Evolutionary conservation across 2,329 filamentous ascomycete genomes (phyloP), one percentile per base, ranked within the genome.

Genomic region (Plenodomus tracheiphilus): DNA sequence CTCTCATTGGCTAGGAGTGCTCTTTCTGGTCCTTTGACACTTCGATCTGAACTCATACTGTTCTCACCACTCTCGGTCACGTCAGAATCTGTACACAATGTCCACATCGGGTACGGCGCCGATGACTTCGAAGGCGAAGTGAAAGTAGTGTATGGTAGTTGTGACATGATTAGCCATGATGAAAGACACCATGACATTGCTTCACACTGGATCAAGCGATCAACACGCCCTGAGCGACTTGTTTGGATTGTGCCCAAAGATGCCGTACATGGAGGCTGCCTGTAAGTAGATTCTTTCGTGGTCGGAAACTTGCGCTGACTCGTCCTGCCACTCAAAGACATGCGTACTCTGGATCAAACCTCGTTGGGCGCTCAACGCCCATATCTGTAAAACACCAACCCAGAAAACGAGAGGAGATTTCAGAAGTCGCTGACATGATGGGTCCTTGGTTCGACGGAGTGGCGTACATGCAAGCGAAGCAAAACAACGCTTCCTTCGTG

Each of bases 401-500:
- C 16, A 56, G 61, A 35, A 69, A 66, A 46, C 62, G 75, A 41
- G 71, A 74, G 43, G 62, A 69, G 13, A 72, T 75, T 4, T 70
- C 75, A 2, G 70, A 76, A 16, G 79, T 86, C 73, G 77, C 77
- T 45, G 78, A 81, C 42, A 73, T 74, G 2, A 81, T 74, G 62
- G 83, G 84, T 0, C 81, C 84, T 1, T 87, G 84, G 85, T 87
- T 87, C 51, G 82, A 87, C 61, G 84, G 84, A 13, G 84, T 87
- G 16, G 78, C 76, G 42, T 78, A 83, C 47, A 75, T 87, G 36
- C 68, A 81, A 52, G 73, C 77, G 20, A 84, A 82, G 59, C 73
- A 83, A 53, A 76, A 81, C 15, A 75, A 76, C 39, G 69, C 76
- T 7, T 75, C 81, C 0, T 81, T 83, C 53, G 81, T 81, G 4